phyloP scores from a whole-genome alignment of 768 basidiomycete species.

The Mycena latifolia region DNA sequence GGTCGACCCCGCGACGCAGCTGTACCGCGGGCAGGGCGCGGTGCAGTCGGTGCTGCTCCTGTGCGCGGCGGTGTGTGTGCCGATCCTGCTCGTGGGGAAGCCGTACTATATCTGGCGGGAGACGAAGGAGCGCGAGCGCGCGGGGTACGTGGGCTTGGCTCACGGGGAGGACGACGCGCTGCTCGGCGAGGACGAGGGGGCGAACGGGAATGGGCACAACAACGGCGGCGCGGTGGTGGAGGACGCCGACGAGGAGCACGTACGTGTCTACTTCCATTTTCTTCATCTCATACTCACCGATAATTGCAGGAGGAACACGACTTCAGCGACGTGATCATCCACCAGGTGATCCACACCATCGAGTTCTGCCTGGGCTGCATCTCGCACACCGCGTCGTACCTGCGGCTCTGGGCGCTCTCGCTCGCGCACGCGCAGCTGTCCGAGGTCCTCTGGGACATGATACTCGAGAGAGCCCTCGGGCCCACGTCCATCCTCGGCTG shows the following conservation, averaged over 20 bases:
- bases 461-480: conserved; percentile 71
- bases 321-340: conserved; percentile 94
- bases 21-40: conserved; percentile 90
- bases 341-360: conserved; percentile 98
- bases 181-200: conserved; percentile 86
- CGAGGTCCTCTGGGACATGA: conserved; percentile 94
- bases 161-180: conserved; percentile 74
- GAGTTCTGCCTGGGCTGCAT: conserved; percentile 99
- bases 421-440: conserved; percentile 98
- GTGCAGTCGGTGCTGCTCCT: conserved; percentile 86
- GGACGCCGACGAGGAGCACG: conserved; percentile 76
- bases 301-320: conserved; percentile 82
- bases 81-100: conserved; percentile 93
- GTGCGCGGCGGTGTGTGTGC: conserved; percentile 89
- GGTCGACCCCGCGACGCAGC: conserved; percentile 73
- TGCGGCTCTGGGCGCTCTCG: conserved; percentile 97
- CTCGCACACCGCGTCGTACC: conserved; percentile 95
- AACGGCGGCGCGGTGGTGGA: conserved; percentile 81
- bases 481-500: conserved; percentile 75
- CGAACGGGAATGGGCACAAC: conserved; percentile 22
- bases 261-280: conserved; percentile 54
- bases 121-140: conserved; percentile 82
- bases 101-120: conserved; percentile 95
- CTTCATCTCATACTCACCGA: conserved; percentile 32
- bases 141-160: conserved; percentile 84